These are phyloP conservation scores for Arthrobotrys sinensis DNA, from an alignment of 2,329 filamentous ascomycete species.

Conservation along the genomic window DNA sequence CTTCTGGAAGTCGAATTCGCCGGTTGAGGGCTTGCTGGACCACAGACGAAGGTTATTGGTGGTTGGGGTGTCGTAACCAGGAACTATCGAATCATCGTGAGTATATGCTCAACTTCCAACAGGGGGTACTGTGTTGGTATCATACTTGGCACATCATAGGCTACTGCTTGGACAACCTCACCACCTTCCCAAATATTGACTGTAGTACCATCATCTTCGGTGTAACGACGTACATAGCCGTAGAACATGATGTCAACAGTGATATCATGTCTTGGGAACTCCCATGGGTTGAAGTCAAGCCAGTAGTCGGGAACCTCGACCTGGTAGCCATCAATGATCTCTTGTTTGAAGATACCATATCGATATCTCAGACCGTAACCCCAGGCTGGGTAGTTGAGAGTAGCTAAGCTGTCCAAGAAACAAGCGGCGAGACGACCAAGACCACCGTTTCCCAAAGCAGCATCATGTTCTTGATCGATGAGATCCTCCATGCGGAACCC, in stretches of 20 bases:
- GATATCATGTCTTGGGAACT: constrained; percentile 95
- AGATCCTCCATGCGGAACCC: constrained; percentile 98
- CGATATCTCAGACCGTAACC: constrained; percentile 95
- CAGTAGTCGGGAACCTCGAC: constrained; percentile 99
- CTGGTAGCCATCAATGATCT: constrained; percentile 97
- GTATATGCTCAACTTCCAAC: constrained; percentile 32
- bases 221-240: constrained; percentile 82
- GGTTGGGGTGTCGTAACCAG: constrained; percentile 88
- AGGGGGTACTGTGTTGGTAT: constrained; percentile 66
- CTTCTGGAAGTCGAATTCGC: constrained; percentile 99
- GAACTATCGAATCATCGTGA: constrained; percentile 73
- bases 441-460: constrained; percentile 94
- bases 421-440: constrained; percentile 94
- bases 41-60: constrained; percentile 98
- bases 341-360: constrained; percentile 99
- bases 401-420: constrained; percentile 95
- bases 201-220: constrained; percentile 83
- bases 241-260: constrained; percentile 98
- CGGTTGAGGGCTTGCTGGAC: constrained; percentile 96
- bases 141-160: constrained; percentile 80
- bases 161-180: constrained; percentile 90
- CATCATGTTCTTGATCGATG: constrained; percentile 94
- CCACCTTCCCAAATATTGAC: constrained; percentile 88
- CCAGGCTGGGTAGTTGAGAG: constrained; percentile 96
- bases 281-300: constrained; percentile 99